Conservation (phyloP, 2,329 filamentous ascomycete species). For the Escovopsis sp. region DNA sequence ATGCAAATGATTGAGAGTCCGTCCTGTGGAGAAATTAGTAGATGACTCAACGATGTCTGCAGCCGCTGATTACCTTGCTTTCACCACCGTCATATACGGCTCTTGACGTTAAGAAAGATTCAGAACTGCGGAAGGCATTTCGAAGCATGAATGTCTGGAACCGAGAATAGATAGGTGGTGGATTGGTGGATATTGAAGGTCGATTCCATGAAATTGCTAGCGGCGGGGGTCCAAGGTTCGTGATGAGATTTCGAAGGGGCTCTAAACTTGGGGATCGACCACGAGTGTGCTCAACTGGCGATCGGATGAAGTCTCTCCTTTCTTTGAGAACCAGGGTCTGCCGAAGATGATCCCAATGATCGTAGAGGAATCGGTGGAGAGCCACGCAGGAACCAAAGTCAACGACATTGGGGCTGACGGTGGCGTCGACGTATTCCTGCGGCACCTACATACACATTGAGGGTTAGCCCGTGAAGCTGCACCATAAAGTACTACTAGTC, state of each 20-base stretch:
- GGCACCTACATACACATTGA: conserved; percentile 22
- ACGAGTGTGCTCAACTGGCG: conserved; percentile 35
- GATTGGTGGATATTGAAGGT: conserved; percentile 48
- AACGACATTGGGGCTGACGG: conserved; percentile 34
- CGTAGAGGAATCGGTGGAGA: conserved; percentile 53
- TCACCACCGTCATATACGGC: conserved; percentile 58
- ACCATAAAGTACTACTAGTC: neutral
- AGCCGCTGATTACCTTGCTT: conserved; percentile 35
- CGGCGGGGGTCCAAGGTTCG: conserved; percentile 50
- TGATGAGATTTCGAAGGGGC: conserved; percentile 44
- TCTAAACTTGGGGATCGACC: conserved; percentile 43
- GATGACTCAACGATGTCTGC: too few relatives aligned
- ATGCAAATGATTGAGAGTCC: conserved; percentile 54
- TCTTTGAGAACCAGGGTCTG: conserved; percentile 48
- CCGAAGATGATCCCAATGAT: conserved; percentile 55
- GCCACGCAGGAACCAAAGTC: conserved; percentile 59
- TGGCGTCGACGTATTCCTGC: conserved; percentile 28
- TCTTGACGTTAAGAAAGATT: conserved; percentile 47
- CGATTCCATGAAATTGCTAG: conserved; percentile 56
- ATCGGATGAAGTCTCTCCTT: conserved; percentile 38
- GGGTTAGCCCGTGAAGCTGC: neutral
- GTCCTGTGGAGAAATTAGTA: conserved; percentile 27
- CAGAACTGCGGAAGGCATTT: conserved; percentile 49
- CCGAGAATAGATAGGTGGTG: conserved; percentile 46
- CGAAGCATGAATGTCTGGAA: conserved; percentile 61